Evolutionary conservation across 345 rosid genomes (phyloP).

Genomic region (Arabis hirsuta): DNA sequence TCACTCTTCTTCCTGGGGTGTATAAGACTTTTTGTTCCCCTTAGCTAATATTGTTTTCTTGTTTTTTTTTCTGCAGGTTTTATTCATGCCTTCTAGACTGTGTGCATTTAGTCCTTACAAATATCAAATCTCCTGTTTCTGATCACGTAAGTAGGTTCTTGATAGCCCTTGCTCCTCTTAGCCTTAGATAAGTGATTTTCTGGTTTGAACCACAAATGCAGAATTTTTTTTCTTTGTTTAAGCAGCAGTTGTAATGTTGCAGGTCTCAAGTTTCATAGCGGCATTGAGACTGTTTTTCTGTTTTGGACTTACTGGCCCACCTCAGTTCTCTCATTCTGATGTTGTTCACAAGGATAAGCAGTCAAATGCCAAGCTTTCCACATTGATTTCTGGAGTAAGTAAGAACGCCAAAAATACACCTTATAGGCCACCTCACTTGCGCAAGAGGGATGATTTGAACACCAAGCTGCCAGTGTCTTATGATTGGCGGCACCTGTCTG

Average conservation of each 20-base stretch:
- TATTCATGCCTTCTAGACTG: slow-evolving; percentile 79
- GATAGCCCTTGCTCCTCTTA: slow-evolving; percentile 19
- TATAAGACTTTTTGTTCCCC: slow-evolving; percentile 13
- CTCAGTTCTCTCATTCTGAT: slow-evolving; percentile 43
- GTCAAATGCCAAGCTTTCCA: slow-evolving; percentile 41
- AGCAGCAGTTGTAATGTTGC: slow-evolving; percentile 33
- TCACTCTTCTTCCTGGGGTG: background rate
- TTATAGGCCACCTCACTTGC: slow-evolving; percentile 92
- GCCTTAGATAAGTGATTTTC: slow-evolving; percentile 12
- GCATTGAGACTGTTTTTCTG: slow-evolving; percentile 71
- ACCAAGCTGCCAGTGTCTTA: slow-evolving; percentile 47
- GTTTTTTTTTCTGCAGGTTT: slow-evolving; percentile 56
- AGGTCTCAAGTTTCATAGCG: slow-evolving; percentile 86
- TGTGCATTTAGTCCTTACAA: slow-evolving; percentile 72
- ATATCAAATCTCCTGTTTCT: slow-evolving; percentile 68
- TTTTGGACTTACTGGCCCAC: slow-evolving; percentile 64
- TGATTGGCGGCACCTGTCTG: slow-evolving; percentile 50
- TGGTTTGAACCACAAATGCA: slow-evolving; percentile 16
- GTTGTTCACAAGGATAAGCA: slow-evolving; percentile 53
- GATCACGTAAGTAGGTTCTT: slow-evolving; percentile 70
- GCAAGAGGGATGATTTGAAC: slow-evolving; percentile 60
- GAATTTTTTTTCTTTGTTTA: slow-evolving; percentile 25
- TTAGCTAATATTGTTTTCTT: slow-evolving; percentile 4
- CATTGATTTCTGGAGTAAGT: slow-evolving; percentile 49
- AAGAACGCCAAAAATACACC: slow-evolving; percentile 50